Evolutionary conservation across 257 asterid species (phyloP).

Genomic region (Przewalskia tangutica): DNA sequence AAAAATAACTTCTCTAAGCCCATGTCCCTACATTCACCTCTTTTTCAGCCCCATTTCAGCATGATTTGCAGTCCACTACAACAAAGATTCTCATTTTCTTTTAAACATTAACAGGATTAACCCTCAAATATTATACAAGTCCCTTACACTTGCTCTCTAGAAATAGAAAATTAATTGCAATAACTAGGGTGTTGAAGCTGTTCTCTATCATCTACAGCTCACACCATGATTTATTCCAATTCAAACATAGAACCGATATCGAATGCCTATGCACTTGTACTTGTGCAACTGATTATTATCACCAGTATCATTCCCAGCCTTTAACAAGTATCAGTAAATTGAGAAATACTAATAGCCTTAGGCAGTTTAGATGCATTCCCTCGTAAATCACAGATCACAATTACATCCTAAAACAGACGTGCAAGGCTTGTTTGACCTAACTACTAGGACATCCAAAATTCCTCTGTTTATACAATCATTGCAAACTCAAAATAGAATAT

Average conservation of each 20-base stretch:
- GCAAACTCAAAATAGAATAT: not conserved
- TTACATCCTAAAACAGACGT: not conserved
- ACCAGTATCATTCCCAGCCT: not conserved
- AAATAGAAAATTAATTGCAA: not conserved
- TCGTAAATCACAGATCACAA: not conserved
- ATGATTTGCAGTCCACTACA: not conserved
- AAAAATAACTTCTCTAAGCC: not conserved
- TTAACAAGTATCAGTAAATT: not conserved
- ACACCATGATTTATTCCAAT: not conserved
- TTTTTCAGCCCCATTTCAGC: too few relatives aligned
- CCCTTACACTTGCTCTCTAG: not conserved
- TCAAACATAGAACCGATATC: not conserved
- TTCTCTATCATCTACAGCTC: not conserved
- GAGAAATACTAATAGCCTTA: not conserved
- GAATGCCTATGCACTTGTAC: not conserved
- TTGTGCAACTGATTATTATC: not conserved
- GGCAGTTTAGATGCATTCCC: not conserved
- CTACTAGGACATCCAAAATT: not conserved
- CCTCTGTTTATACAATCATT: not conserved
- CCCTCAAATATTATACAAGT: not conserved
- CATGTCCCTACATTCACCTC: not conserved
- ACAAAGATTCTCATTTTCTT: not conserved
- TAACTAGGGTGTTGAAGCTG: not conserved
- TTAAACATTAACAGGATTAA: not conserved
- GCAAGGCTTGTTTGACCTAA: not conserved